Conservation (phyloP, 108 stramenopile species). For the Asterionellopsis glacialis region DNA sequence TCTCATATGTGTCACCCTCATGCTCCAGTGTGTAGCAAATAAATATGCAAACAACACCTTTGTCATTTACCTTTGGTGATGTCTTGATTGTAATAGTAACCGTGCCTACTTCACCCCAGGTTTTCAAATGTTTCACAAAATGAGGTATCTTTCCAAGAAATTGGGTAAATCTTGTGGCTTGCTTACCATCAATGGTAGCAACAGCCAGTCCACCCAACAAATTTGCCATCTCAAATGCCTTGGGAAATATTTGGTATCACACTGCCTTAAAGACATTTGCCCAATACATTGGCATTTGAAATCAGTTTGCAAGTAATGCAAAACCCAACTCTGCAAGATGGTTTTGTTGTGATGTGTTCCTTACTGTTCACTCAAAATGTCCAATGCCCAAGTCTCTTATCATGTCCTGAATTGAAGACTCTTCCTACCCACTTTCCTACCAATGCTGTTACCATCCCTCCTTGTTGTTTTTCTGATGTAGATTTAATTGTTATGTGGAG, state of each 20-base stretch:
- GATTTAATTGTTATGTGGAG: no score
- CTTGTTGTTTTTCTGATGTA: no score
- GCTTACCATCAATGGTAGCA: slow-evolving; percentile 8
- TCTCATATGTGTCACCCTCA: slow-evolving; percentile 12
- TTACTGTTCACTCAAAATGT: slow-evolving; percentile 20
- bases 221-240: slow-evolving; percentile 11
- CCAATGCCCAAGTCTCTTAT: no score
- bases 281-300: not conserved
- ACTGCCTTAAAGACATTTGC: not conserved
- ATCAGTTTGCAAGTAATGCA: not conserved
- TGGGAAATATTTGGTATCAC: no score
- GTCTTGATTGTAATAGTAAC: slow-evolving; percentile 1
- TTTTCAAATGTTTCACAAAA: slow-evolving; percentile 9
- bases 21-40: slow-evolving; percentile 14
- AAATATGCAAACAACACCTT: slow-evolving; percentile 18
- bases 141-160: slow-evolving; percentile 4
- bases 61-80: slow-evolving; percentile 8
- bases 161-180: slow-evolving; percentile 4
- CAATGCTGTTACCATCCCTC: no score
- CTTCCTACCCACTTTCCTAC: no score
- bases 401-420: no score
- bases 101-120: slow-evolving; percentile 14
- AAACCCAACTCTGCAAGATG: slow-evolving; percentile 21
- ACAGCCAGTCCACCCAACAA: slow-evolving; percentile 12
- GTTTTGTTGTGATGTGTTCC: slow-evolving; percentile 10